Evolutionary conservation across 805 yeast genomes (phyloP), one percentile per base, ranked within the genome.

Genomic region (Kuraishia floccosa): DNA sequence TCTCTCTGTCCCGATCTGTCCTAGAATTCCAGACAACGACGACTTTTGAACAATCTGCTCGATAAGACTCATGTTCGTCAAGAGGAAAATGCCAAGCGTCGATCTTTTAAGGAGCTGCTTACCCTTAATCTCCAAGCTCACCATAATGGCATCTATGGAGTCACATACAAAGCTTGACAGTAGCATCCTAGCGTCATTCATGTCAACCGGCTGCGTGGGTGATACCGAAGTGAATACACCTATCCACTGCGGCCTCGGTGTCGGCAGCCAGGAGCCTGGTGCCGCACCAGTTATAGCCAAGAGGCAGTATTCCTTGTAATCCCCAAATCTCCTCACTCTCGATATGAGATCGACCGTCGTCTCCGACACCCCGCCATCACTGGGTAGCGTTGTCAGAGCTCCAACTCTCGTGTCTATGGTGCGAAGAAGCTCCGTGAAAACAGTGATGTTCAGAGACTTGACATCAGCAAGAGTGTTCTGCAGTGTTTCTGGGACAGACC

Each of bases 141-240:
- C 60, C 47, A 77, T 63, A 17, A 84, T 65, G 27, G 76, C 74
- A 50, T 87, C 96, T 26, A 89, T 65, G 27, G 80, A 64, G 49
- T 89, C 97, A 31, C 86, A 69, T 37, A 73, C 68, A 45, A 68
- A 87, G 27, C 80, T 64, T 1, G 85, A 67, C 21, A 85, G 51
- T 39, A 80, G 52, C 34, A 65, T 68, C 16, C 58, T 55, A 1
- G 75, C 63, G 30, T 66, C 65, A 2, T 54, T 48, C 6, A 62
- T 61, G 19, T 49, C 45, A 2, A 61, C 48, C 6, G 56, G 56
- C 6, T 44, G 34, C 9, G 58, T 59, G 9, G 65, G 60, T 8
- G 67, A 55, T 3, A 69, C 68, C 23, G 72, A 60, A 1, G 75
- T 61, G 42, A 66, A 66, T 9, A 61, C 61, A 14, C 52, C 39